Base-by-base conservation (phyloP, 306 rosid species). In the Erythrophleum fordii region DNA sequence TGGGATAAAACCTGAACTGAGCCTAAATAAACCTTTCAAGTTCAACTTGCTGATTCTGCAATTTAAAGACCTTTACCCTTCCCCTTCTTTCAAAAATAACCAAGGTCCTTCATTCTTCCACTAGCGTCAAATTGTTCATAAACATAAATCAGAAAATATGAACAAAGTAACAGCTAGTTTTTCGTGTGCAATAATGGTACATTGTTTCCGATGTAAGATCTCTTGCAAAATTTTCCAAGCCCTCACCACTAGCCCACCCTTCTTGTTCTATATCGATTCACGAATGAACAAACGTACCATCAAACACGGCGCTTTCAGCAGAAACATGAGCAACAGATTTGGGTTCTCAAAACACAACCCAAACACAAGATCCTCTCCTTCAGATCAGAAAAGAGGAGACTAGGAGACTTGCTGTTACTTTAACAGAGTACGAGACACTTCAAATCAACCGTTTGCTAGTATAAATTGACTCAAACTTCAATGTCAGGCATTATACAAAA, bases 301-400 rank as follows among this genome's bases (percentile, higher is more conserved):
- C 45, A 45, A 23, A 22, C 52, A 35, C 6, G 11, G 53, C 67
- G 39, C 7, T 31, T 14, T 10, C 41, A 29, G 62, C 37, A 62
- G 9, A 62, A 64, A 34, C 35, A 41, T 46, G 8, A 76, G 29
- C 49, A 31, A 42, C 49, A n/a, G 25, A 64, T 42, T 61, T 62
- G 37, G 35, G 29, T 34, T 77, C 75, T 49, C 65, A 23, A 17
- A 77, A 49, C 52, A 31, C 5, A 16, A 37, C 18, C 61, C 49
- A 6, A 37, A 61, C 62, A 9, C 34, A 74, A n/a, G 42, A 25
- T 58, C 39, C 61, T 28, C 14, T n/a, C 60, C 25, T 46, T 45
- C 48, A 18, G 37, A 41, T 51, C 42, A 14, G 79, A 39, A 77
- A 49, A 45, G 7, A 77, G 18, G 18, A 76, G 51, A 74, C 14